Percentiles rank a stretch among this genome's conserved stretches.
These are phyloP conservation scores for Besnoitia besnoiti DNA, from an alignment of 169 alveolate species.

Conservation along the genomic window DNA sequence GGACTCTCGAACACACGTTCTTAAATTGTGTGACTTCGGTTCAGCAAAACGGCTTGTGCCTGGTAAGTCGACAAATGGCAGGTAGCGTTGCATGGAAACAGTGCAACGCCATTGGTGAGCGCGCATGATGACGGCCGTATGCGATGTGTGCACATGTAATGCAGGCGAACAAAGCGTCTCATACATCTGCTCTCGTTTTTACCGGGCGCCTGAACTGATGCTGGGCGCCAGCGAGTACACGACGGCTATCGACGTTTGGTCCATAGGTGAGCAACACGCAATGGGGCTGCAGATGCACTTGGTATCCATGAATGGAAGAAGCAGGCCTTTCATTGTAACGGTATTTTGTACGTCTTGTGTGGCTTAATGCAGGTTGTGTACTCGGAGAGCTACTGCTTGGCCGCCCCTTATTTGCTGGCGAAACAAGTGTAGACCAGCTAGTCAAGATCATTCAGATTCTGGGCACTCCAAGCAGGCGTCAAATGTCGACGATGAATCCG, in stretches of 20 bases:
- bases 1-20: constrained; percentile 90
- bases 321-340: background rate
- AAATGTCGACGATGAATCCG: constrained; percentile 94
- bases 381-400: constrained; percentile 95
- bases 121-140: background rate
- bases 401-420: constrained; percentile 96
- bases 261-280: constrained; percentile 81
- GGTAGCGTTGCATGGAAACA: too few species aligned
- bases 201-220: constrained; percentile 99
- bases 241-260: constrained; percentile 98
- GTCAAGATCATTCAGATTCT: constrained; percentile 93
- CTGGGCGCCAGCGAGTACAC: constrained; percentile 98
- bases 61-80: constrained; percentile 83
- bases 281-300: background rate
- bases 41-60: constrained; percentile 94
- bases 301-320: background rate
- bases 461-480: constrained; percentile 94
- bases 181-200: constrained; percentile 97
- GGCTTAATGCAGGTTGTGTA: constrained; percentile 90
- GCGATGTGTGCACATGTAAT: background rate
- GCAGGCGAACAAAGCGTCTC: constrained; percentile 71
- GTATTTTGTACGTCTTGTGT: background rate
- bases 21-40: constrained; percentile 98
- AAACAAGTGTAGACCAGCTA: constrained; percentile 94
- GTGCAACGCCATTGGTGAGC: background rate